phyloP scores from a whole-genome alignment of 495 filamentous ascomycete genomes.

The Haplographium delicatum region DNA sequence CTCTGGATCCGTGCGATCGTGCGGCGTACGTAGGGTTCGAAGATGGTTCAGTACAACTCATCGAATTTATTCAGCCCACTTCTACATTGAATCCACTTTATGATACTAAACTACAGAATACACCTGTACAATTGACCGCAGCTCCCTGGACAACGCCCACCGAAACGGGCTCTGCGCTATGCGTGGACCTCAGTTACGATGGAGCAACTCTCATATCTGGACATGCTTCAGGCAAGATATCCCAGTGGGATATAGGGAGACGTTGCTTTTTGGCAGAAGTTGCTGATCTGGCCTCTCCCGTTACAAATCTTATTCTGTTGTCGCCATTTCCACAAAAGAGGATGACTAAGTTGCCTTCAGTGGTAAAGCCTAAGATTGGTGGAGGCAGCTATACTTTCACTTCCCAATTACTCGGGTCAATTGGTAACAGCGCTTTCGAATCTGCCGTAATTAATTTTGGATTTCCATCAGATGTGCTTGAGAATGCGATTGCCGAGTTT shows the following conservation, averaged over 20 bases:
- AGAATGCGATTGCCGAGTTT: slow-evolving; percentile 35
- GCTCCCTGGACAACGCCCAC: slow-evolving; percentile 58
- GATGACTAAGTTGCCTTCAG: slow-evolving; percentile 48
- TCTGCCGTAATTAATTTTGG: slow-evolving; percentile 6
- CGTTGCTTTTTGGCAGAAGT: slow-evolving; percentile 55
- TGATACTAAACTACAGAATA: slow-evolving; percentile 46
- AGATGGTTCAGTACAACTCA: slow-evolving; percentile 75
- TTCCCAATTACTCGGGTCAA: slow-evolving; percentile 50
- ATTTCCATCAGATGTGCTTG: slow-evolving; percentile 26
- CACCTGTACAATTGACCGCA: slow-evolving; percentile 51
- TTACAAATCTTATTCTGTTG: slow-evolving; percentile 72
- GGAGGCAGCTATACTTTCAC: slow-evolving; percentile 65
- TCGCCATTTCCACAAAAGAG: slow-evolving; percentile 48
- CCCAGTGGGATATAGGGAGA: slow-evolving; percentile 71
- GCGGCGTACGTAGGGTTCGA: slow-evolving; percentile 78
- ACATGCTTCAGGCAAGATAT: slow-evolving; percentile 74
- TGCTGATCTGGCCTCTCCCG: slow-evolving; percentile 64
- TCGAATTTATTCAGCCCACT: slow-evolving; percentile 61
- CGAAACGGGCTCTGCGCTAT: slow-evolving; percentile 56
- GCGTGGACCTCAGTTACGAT: slow-evolving; percentile 70
- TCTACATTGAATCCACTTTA: slow-evolving; percentile 46
- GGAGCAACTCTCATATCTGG: slow-evolving; percentile 75
- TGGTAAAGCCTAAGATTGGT: slow-evolving; percentile 67
- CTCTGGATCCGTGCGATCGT: slow-evolving; percentile 77
- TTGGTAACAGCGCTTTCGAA: slow-evolving; percentile 17